These are phyloP conservation scores for Hyaloscypha finlandica DNA, from an alignment of 495 filamentous ascomycete species.

Conservation along the genomic window DNA sequence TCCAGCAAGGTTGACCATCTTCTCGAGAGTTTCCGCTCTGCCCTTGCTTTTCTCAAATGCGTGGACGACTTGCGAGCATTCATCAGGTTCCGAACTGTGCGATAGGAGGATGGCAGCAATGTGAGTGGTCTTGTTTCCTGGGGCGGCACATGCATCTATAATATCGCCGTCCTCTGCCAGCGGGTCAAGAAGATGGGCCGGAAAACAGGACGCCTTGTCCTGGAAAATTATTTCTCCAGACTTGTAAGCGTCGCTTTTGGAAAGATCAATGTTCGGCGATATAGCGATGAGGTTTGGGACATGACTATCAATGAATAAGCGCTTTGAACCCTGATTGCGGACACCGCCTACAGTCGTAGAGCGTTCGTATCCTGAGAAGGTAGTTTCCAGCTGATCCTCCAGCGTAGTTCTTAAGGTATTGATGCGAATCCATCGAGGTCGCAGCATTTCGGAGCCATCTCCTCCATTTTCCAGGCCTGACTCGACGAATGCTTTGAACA, in stretches of 20 bases:
- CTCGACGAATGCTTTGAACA: conserved; percentile 60
- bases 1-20: conserved; percentile 79
- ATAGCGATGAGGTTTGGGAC: conserved; percentile 84
- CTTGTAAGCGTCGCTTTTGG: conserved; percentile 68
- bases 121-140: conserved; percentile 97
- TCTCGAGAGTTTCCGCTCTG: conserved; percentile 71
- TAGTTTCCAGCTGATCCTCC: conserved; percentile 65
- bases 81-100: conserved; percentile 34
- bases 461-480: conserved; percentile 27
- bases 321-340: conserved; percentile 31
- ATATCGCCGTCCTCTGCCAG: conserved; percentile 63
- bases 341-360: conserved; percentile 52
- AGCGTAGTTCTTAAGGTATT: conserved; percentile 76
- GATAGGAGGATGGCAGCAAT: conserved; percentile 69
- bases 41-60: conserved; percentile 71
- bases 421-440: conserved; percentile 88
- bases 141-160: conserved; percentile 89
- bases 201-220: conserved; percentile 96
- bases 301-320: conserved; percentile 66
- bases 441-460: conserved; percentile 29
- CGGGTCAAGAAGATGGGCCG: conserved; percentile 78
- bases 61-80: conserved; percentile 46
- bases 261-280: conserved; percentile 66
- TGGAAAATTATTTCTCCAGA: conserved; percentile 82
- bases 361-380: conserved; percentile 60